Evolutionary conservation across 805 yeast species (phyloP).

Genomic region (Yamadazyma endophytica): DNA sequence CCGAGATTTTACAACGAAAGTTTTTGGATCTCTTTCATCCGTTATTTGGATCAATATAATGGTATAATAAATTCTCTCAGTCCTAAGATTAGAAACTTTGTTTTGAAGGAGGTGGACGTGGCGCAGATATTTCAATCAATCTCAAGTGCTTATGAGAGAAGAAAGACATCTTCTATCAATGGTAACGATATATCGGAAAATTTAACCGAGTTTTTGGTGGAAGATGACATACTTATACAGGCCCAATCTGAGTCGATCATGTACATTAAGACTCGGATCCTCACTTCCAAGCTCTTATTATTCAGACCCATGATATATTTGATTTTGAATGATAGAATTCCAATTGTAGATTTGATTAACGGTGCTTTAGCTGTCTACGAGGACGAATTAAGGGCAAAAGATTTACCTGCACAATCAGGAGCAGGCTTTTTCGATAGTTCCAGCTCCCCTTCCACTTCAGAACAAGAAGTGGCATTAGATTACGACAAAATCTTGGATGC

Average conservation of each 20-base stretch:
- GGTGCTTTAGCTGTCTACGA: constrained; percentile 19
- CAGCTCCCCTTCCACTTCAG: not conserved
- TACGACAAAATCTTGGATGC: constrained; percentile 18
- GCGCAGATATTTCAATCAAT: constrained; percentile 25
- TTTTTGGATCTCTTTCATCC: constrained; percentile 25
- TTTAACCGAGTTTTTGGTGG: constrained; percentile 30
- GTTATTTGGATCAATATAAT: constrained; percentile 33
- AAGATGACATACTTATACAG: constrained; percentile 27
- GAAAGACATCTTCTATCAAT: constrained; percentile 5
- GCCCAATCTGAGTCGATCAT: constrained; percentile 35
- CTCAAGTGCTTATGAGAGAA: constrained; percentile 18
- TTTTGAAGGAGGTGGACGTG: constrained; percentile 26
- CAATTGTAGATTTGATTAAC: constrained; percentile 20
- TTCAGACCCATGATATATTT: constrained; percentile 33
- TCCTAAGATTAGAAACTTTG: constrained; percentile 29
- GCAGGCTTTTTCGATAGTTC: constrained; percentile 5
- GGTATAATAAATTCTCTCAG: constrained; percentile 33
- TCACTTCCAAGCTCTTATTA: constrained; percentile 27
- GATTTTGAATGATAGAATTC: constrained; percentile 25
- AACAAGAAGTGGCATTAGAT: constrained; percentile 3
- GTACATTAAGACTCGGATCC: constrained; percentile 34
- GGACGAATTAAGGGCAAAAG: constrained; percentile 1
- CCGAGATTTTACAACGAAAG: constrained; percentile 15
- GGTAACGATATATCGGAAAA: constrained; percentile 11
- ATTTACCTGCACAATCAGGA: not conserved